Conservation (phyloP, 2,329 filamentous ascomycete species). For the Trichoderma cornu-damae region DNA sequence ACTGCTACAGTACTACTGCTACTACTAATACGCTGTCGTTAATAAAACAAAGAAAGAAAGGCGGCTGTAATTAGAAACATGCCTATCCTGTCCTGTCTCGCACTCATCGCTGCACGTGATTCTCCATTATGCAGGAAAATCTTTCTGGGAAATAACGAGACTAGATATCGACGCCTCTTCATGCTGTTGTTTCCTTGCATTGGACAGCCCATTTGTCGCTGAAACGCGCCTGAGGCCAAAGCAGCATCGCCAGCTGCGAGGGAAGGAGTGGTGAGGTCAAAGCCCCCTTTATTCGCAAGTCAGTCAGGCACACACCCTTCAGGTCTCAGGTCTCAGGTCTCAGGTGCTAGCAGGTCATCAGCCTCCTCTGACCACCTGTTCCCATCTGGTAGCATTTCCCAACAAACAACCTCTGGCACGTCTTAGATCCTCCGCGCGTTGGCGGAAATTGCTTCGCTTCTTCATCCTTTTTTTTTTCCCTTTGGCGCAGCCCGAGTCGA, state of each 20-base stretch:
- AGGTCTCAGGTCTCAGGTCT: conserved; percentile 10
- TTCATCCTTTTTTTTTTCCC: not conserved
- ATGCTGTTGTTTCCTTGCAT: not conserved
- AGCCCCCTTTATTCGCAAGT: conserved; percentile 15
- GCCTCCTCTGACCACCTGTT: conserved; percentile 19
- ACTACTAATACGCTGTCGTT: no score
- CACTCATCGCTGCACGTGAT: not conserved
- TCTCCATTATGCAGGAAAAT: not conserved
- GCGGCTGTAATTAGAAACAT: not conserved
- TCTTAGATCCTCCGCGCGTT: conserved; percentile 1
- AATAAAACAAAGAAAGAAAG: no score
- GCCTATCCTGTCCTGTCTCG: not conserved
- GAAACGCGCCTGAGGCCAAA: conserved; percentile 4
- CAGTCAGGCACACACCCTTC: conserved; percentile 11
- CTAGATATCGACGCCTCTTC: not conserved
- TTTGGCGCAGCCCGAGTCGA: not conserved
- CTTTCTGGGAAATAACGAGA: no score
- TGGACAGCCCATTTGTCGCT: not conserved
- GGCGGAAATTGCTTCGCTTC: not conserved
- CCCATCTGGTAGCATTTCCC: not conserved
- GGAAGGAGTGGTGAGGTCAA: conserved; percentile 15
- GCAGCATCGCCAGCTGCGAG: not conserved
- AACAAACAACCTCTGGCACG: not conserved
- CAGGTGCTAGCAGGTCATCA: conserved; percentile 18
- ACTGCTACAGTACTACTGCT: no score